Percentiles rank a stretch among this genome's conserved stretches.
Conservation (phyloP, 768 basidiomycete genomes). For the Russula foetens region DNA sequence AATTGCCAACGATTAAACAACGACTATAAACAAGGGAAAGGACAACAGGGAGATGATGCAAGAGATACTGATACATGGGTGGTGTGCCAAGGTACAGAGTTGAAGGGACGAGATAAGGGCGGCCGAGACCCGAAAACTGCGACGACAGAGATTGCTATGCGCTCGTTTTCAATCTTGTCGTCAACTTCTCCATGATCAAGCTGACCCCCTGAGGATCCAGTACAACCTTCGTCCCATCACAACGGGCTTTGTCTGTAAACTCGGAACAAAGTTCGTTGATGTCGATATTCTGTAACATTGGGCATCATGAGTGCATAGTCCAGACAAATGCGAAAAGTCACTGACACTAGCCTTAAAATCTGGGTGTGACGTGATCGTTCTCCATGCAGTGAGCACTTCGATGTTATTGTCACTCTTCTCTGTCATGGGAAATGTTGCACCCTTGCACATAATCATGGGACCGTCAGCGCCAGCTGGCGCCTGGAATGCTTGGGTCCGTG, state of each 20-base stretch:
- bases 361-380: constrained; percentile 64
- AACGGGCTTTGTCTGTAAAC: constrained; percentile 74
- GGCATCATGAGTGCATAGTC: background rate
- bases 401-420: constrained; percentile 64
- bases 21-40: constrained; percentile 9
- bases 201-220: constrained; percentile 44
- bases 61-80: constrained; percentile 12
- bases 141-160: background rate
- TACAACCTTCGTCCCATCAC: constrained; percentile 79
- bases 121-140: background rate
- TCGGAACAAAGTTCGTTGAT: constrained; percentile 72
- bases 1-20: background rate
- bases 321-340: background rate
- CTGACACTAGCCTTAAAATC: constrained; percentile 57
- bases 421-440: constrained; percentile 61
- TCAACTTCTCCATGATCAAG: constrained; percentile 37
- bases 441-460: constrained; percentile 56
- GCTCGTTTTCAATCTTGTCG: constrained; percentile 22
- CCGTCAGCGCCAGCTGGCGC: constrained; percentile 37
- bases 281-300: constrained; percentile 51
- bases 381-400: constrained; percentile 74
- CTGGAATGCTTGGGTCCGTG: constrained; percentile 26
- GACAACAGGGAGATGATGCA: background rate
- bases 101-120: background rate
- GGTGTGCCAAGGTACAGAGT: constrained; percentile 5